Percentiles rank a stretch among this genome's conserved stretches.
Evolutionary conservation across 2,329 filamentous ascomycete species (phyloP).

Genomic region (Cladosporium colombiae): DNA sequence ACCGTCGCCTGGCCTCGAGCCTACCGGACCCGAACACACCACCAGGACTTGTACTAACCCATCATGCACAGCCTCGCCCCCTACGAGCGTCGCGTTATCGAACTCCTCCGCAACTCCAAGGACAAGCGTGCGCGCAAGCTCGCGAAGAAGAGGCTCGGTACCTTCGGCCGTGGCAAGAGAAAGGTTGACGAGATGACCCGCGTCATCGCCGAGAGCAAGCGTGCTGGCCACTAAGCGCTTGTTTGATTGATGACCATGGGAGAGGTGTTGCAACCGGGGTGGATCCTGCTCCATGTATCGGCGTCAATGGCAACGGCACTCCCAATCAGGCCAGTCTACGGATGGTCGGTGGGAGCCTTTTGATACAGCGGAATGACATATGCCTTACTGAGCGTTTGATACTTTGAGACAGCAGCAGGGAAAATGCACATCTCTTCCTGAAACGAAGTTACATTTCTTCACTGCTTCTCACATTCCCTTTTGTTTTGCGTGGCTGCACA

Average conservation of each 20-base stretch:
- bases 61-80: conserved; percentile 42
- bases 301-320: conserved; percentile 22
- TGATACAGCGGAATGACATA: conserved; percentile 20
- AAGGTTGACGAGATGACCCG: conserved; percentile 99
- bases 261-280: conserved; percentile 24
- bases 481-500: neutral
- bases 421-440: conserved; percentile 17
- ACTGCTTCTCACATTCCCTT: neutral
- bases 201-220: conserved; percentile 95
- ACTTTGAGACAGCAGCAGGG: conserved; percentile 20
- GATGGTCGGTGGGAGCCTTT: conserved; percentile 15
- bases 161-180: conserved; percentile 96
- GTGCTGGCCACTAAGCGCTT: conserved; percentile 65
- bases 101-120: conserved; percentile 98
- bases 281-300: conserved; percentile 26
- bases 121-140: conserved; percentile 99
- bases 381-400: conserved; percentile 21
- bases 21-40: neutral
- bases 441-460: conserved; percentile 14
- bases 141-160: conserved; percentile 99
- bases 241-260: conserved; percentile 21
- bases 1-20: conserved; percentile 14
- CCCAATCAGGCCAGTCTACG: conserved; percentile 9
- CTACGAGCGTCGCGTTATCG: conserved; percentile 96
- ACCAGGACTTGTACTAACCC: conserved; percentile 24